Evolutionary conservation across 306 rosid species (phyloP).

Genomic region (Nissolia schottii): DNA sequence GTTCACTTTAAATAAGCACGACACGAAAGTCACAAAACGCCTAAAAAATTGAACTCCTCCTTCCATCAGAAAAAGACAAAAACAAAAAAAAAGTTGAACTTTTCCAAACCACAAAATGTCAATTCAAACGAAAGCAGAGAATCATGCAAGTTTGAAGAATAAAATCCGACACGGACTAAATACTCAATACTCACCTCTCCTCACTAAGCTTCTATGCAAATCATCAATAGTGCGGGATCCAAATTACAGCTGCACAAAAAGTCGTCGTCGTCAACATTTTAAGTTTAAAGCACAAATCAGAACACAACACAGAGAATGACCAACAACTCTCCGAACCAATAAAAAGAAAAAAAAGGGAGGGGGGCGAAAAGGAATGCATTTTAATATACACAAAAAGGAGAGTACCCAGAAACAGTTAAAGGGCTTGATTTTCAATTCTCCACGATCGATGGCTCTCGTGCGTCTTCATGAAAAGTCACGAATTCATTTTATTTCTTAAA

Average conservation of each 20-base stretch:
- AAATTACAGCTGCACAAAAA: not conserved
- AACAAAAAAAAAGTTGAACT: not conserved
- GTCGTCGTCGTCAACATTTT: not conserved
- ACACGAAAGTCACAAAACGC: not conserved
- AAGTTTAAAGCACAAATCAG: not conserved
- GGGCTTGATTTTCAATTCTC: slow-evolving; percentile 41
- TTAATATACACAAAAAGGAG: not conserved
- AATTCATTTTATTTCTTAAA: slow-evolving; percentile 10
- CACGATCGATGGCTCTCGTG: slow-evolving; percentile 64
- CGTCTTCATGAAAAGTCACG: slow-evolving; percentile 23
- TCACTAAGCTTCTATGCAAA: slow-evolving; percentile 34
- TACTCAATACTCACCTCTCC: slow-evolving; percentile 33
- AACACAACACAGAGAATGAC: not conserved
- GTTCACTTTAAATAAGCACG: slow-evolving; percentile 9
- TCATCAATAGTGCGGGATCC: slow-evolving; percentile 67
- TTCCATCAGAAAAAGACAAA: slow-evolving; percentile 11
- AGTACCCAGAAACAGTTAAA: slow-evolving; percentile 28
- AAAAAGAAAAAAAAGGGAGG: not conserved
- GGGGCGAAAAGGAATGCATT: not conserved
- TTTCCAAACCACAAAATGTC: slow-evolving; percentile 16
- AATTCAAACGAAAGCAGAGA: no score
- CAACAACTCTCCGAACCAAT: not conserved
- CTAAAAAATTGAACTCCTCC: not conserved
- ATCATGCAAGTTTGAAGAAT: slow-evolving; percentile 21
- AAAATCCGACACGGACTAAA: slow-evolving; percentile 32